Conservation (phyloP, 2,329 filamentous ascomycete species). For the Neocatenulostroma microsporum region DNA sequence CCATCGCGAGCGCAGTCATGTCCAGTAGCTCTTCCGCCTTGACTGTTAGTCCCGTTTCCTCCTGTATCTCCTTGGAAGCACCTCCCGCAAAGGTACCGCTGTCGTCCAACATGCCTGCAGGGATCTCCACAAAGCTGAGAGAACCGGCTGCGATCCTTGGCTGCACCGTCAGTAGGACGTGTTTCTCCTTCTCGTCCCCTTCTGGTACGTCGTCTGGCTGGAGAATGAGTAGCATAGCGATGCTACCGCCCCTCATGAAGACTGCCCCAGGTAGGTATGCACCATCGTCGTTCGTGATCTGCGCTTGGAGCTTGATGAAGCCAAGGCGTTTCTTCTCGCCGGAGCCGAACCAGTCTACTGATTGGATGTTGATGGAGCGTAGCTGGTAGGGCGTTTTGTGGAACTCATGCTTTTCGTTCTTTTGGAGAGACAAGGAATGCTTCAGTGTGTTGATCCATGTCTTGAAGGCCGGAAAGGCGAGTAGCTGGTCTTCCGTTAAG, state of each 20-base stretch:
- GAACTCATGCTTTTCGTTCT: slow-evolving; percentile 43
- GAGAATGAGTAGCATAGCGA: slow-evolving; percentile 50
- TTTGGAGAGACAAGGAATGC: slow-evolving; percentile 42
- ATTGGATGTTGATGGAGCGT: slow-evolving; percentile 46
- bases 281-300: slow-evolving; percentile 45
- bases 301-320: slow-evolving; percentile 50
- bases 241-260: slow-evolving; percentile 52
- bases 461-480: slow-evolving; percentile 48
- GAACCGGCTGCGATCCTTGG: slow-evolving; percentile 51
- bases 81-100: slow-evolving; percentile 46
- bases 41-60: slow-evolving; percentile 49
- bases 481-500: slow-evolving; percentile 33
- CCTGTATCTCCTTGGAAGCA: slow-evolving; percentile 50
- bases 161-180: slow-evolving; percentile 49
- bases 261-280: slow-evolving; percentile 49
- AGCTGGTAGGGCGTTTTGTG: slow-evolving; percentile 45
- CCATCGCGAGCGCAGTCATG: slow-evolving; percentile 45
- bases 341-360: slow-evolving; percentile 46
- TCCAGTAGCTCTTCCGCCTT: slow-evolving; percentile 44
- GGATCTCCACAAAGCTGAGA: slow-evolving; percentile 49
- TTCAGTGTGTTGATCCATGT: slow-evolving; percentile 47
- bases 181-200: slow-evolving; percentile 38
- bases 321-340: slow-evolving; percentile 37
- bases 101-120: slow-evolving; percentile 55
- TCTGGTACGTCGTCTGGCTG: slow-evolving; percentile 43